Base-by-base conservation (phyloP, 176 grass and related monocot species). In the Poa pratensis region DNA sequence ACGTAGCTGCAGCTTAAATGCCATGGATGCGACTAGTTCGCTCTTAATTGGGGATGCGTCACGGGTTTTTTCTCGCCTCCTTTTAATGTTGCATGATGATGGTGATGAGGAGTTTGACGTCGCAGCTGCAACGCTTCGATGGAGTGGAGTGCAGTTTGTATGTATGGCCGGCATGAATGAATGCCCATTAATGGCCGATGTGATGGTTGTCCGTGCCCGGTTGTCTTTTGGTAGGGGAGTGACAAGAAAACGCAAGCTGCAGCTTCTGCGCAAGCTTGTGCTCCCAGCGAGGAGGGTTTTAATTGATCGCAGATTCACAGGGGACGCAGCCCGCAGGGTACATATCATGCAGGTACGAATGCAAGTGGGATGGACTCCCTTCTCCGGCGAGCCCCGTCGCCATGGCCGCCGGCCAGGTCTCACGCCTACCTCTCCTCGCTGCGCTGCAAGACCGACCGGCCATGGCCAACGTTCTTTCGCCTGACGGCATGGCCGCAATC, bases 161-260 rank as follows among this genome's bases (percentile, higher is more conserved):
- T 50, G 22, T 18, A 20, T 67, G 76, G n/a, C 37, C 69, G 30
- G 53, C 75, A 59, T 81, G 82, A 81, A 76, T 85, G 87, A 75
- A 32, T 53, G 45, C 60, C 37, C 9, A 34, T 81, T 62, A 77
- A 86, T 85, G 82, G 37, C 0, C 37, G 87, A 84, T 68, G 69
- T 83, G 87, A 79, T 46, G 75, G 19, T 17, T 75, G 87, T 57
- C 81, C 76, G 81, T 80, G 81, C 37, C 71, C 51, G 78, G 8
- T 82, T 82, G 86, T 87, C 72, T 45, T 77, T 27, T 60, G 51
- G 75, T 58, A 13, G 58, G 58, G 57, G 53, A 8, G 12, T 63
- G 77, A 79, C 77, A 45, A 0, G 7, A 37, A 27, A 2, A 48
- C 4, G 8, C 35, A 7, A 62, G 55, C 46, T 0, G 46, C 51